phyloP scores from a whole-genome alignment of 2,329 filamentous ascomycete species.

The Colletotrichum sp. region DNA sequence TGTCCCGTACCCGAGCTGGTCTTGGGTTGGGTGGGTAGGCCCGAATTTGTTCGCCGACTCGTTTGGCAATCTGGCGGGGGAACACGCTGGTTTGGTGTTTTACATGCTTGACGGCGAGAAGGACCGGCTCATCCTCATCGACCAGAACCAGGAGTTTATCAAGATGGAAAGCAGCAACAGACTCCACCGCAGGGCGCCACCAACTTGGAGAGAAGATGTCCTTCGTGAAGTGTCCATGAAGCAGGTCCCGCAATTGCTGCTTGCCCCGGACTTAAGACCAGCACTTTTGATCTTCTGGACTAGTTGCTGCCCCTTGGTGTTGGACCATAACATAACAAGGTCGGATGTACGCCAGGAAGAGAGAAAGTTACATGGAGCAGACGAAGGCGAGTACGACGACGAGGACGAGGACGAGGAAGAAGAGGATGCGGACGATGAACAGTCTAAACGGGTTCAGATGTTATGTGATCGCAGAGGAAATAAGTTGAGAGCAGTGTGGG shows the following conservation, averaged over 20 bases:
- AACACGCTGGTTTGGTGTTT: neutral
- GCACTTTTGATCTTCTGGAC: neutral
- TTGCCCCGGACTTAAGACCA: neutral
- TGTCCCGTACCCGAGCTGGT: neutral
- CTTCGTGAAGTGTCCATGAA: rapidly evolving
- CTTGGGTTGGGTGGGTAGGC: neutral
- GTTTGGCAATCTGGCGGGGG: neutral
- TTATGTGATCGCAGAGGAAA: neutral
- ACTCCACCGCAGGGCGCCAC: neutral
- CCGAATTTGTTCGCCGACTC: neutral
- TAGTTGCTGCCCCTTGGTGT: neutral
- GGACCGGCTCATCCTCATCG: neutral
- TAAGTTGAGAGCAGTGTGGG: neutral
- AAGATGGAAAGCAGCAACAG: neutral
- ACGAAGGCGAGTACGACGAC: neutral
- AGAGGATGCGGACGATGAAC: neutral
- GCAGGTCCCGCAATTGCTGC: rapidly evolving
- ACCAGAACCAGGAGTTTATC: neutral
- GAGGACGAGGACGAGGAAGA: neutral
- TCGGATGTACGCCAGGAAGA: neutral
- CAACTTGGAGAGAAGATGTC: neutral
- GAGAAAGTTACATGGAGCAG: rapidly evolving
- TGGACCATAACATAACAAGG: neutral
- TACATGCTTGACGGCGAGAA: neutral
- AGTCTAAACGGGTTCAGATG: neutral